Percentiles rank a stretch among this genome's conserved stretches.
These are phyloP conservation scores for Parasitella parasitica DNA, from an alignment of 371 early-diverging fungal species.

Conservation along the genomic window DNA sequence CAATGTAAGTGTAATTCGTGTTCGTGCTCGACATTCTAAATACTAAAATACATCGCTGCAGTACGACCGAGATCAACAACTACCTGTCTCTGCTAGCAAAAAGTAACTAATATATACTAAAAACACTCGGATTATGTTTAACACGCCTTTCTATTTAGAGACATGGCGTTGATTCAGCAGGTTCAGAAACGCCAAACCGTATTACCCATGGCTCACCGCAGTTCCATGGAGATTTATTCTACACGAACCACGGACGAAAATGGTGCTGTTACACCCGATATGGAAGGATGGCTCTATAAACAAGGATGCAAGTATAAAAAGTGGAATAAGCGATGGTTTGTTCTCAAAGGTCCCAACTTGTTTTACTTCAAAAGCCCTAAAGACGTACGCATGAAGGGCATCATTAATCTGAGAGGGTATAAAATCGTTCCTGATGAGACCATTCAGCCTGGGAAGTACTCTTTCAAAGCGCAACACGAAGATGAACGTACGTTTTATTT, in stretches of 20 bases:
- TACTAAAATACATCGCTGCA: neutral
- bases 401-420: constrained; percentile 55
- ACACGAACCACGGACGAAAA: constrained; percentile 12
- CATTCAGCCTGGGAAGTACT: constrained; percentile 61
- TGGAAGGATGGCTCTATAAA: constrained; percentile 68
- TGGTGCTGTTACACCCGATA: constrained; percentile 49
- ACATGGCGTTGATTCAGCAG: neutral
- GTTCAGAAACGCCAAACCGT: constrained; percentile 3
- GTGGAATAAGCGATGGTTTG: constrained; percentile 74
- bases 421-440: constrained; percentile 56
- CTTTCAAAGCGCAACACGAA: constrained; percentile 66
- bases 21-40: no score
- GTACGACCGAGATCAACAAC: neutral
- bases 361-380: constrained; percentile 68
- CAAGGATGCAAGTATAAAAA: constrained; percentile 64
- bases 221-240: constrained; percentile 29
- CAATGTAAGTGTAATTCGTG: neutral
- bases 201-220: constrained; percentile 16
- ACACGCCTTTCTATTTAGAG: neutral
- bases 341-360: constrained; percentile 61
- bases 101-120: no score
- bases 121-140: no score
- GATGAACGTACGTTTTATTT: constrained; percentile 60
- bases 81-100: neutral
- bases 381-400: constrained; percentile 54